A percentile compares a stretch with the other conserved stretches of the same genome.
Conservation (phyloP, 148 eudicot species). For the Dysphania ambrosioides region DNA sequence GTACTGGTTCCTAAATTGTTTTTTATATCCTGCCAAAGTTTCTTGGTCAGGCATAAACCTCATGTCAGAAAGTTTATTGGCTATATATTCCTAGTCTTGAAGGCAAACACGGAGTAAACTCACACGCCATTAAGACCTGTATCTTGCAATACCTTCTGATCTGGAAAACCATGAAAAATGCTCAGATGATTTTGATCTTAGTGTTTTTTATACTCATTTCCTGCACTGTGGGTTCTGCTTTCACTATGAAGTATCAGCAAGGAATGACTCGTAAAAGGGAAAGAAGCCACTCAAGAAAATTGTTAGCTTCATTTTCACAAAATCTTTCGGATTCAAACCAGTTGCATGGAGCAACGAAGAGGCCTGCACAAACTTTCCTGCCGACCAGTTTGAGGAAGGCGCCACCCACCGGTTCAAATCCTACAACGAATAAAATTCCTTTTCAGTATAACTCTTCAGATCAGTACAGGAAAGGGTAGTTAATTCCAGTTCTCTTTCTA, state of each 20-base stretch:
- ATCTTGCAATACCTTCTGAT: conserved; percentile 13
- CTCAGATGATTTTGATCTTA: conserved; percentile 22
- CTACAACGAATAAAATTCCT: conserved; percentile 28
- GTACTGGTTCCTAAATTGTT: conserved; percentile 13
- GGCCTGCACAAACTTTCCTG: conserved; percentile 10
- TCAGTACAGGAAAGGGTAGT: conserved; percentile 14
- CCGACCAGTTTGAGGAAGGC: conserved; percentile 22
- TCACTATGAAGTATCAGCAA: conserved; percentile 3
- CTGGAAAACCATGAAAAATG: conserved; percentile 30
- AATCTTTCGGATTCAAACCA: neutral
- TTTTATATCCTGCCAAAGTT: conserved; percentile 16
- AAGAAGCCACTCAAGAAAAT: conserved; percentile 26
- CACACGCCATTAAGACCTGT: conserved; percentile 14
- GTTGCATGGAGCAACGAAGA: conserved; percentile 5
- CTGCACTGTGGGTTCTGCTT: conserved; percentile 7
- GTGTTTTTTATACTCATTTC: conserved; percentile 29
- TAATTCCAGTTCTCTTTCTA: conserved; percentile 9
- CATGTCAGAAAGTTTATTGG: conserved; percentile 20
- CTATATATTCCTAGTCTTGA: conserved; percentile 20
- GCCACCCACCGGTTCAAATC: conserved; percentile 22
- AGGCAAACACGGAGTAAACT: conserved; percentile 15
- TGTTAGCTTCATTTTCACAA: conserved; percentile 12
- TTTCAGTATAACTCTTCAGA: conserved; percentile 24
- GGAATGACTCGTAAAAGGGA: conserved; percentile 2
- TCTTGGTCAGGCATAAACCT: conserved; percentile 28